Evolutionary conservation across 164 flowering plant genomes (phyloP).

Genomic region (Chloranthus sessilifolius): DNA sequence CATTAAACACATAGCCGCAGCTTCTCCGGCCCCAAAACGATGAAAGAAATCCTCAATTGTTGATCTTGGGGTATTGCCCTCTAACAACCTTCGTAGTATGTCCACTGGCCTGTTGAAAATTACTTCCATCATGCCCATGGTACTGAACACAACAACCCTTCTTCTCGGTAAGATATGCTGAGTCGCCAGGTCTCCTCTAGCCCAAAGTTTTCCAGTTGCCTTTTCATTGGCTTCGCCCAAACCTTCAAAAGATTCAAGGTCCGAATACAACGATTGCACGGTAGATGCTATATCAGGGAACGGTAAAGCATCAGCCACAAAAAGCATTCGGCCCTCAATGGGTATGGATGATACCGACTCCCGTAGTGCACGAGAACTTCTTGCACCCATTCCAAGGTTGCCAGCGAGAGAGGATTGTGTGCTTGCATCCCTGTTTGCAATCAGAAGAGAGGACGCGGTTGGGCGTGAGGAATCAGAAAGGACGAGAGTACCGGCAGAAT

Average conservation of each 20-base stretch:
- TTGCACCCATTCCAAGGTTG: conserved; percentile 41
- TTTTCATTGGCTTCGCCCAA: conserved; percentile 62
- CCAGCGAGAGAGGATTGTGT: conserved; percentile 50
- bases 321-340: conserved; percentile 91
- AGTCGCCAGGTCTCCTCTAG: conserved; percentile 79
- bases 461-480: conserved; percentile 92
- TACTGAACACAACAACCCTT: conserved; percentile 74
- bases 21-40: conserved; percentile 96
- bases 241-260: conserved; percentile 45
- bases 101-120: conserved; percentile 94
- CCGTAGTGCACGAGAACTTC: conserved; percentile 70
- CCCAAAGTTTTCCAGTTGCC: conserved; percentile 70
- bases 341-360: conserved; percentile 81
- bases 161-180: conserved; percentile 93
- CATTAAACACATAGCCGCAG: conserved; percentile 95
- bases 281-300: conserved; percentile 60
- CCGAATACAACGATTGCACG: conserved; percentile 78
- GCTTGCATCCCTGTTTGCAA: conserved; percentile 66
- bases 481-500: conserved; percentile 73
- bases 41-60: conserved; percentile 84
- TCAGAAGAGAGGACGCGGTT: conserved; percentile 73
- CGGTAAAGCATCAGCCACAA: conserved; percentile 79
- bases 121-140: conserved; percentile 95
- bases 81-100: conserved; percentile 72
- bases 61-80: conserved; percentile 72